Percentiles rank a stretch among this genome's conserved stretches.
These are phyloP conservation scores for Toxoplasma gondii DNA, from an alignment of 169 alveolate genomes.

Conservation along the genomic window DNA sequence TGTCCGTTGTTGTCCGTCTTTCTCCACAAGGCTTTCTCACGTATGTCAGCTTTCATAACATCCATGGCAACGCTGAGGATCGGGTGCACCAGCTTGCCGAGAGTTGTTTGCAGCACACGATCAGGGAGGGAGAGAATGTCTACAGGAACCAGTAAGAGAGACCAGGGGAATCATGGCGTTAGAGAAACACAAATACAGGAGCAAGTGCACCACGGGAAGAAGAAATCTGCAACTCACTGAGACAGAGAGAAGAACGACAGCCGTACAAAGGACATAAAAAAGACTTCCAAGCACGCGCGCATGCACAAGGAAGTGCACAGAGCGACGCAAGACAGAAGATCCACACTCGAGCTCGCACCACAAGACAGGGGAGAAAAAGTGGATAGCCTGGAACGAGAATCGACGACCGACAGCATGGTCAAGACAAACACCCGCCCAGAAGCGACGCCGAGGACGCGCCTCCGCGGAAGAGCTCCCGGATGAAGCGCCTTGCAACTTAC, in stretches of 20 bases:
- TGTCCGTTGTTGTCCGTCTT: neutral
- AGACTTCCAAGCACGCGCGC: neutral
- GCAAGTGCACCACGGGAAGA: neutral
- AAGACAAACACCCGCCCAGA: neutral
- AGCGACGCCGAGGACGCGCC: neutral
- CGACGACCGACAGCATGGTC: neutral
- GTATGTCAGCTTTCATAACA: constrained; percentile 15
- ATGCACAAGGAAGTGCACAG: neutral
- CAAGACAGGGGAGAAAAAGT: neutral
- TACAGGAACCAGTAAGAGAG: neutral
- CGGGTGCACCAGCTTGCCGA: constrained; percentile 49
- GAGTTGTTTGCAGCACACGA: constrained; percentile 51
- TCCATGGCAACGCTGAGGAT: constrained; percentile 52
- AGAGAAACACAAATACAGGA: neutral
- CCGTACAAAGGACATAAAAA: neutral
- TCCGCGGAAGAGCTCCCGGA: neutral
- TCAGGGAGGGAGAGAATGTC: constrained; percentile 56
- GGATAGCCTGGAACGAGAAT: neutral
- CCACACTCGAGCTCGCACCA: neutral
- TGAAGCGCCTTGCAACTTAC: neutral
- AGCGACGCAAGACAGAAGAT: neutral
- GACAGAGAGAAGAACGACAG: neutral
- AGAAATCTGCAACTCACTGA: neutral
- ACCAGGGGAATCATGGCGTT: neutral
- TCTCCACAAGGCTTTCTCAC: neutral